phyloP scores from a whole-genome alignment of 2,329 filamentous ascomycete species.

The Thielaviopsis punctulata region DNA sequence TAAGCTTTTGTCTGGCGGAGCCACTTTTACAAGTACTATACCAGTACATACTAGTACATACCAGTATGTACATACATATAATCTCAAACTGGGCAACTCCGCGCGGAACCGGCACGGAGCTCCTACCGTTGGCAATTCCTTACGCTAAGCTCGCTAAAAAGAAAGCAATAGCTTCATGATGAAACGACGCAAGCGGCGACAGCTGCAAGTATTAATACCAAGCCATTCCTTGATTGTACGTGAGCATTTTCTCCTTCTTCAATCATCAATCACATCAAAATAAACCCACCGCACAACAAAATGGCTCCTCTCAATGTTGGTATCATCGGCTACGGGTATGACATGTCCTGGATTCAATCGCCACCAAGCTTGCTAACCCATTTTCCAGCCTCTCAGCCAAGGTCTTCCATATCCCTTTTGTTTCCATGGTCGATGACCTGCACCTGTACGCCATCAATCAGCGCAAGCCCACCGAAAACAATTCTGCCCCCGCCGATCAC shows the following conservation, averaged over 20 bases:
- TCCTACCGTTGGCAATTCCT: neutral
- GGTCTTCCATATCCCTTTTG: constrained; percentile 70
- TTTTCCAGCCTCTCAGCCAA: constrained; percentile 42
- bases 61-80: too few relatives aligned
- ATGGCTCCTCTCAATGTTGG: constrained; percentile 28
- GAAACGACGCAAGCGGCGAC: neutral
- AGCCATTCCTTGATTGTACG: neutral
- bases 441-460: constrained; percentile 61
- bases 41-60: too few relatives aligned
- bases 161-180: neutral
- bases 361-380: constrained; percentile 12
- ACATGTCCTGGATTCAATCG: neutral
- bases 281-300: too few relatives aligned
- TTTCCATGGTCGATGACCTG: constrained; percentile 23
- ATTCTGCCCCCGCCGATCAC: constrained; percentile 53
- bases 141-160: neutral
- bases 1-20: neutral
- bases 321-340: constrained; percentile 34
- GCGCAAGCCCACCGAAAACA: constrained; percentile 43
- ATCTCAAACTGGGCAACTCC: neutral
- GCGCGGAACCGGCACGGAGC: neutral
- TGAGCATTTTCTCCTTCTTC: neutral
- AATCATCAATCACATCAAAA: too few relatives aligned
- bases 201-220: neutral
- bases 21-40: neutral